phyloP scores from a whole-genome alignment of 164 flowering plant species.

The Tetracentron sinense region DNA sequence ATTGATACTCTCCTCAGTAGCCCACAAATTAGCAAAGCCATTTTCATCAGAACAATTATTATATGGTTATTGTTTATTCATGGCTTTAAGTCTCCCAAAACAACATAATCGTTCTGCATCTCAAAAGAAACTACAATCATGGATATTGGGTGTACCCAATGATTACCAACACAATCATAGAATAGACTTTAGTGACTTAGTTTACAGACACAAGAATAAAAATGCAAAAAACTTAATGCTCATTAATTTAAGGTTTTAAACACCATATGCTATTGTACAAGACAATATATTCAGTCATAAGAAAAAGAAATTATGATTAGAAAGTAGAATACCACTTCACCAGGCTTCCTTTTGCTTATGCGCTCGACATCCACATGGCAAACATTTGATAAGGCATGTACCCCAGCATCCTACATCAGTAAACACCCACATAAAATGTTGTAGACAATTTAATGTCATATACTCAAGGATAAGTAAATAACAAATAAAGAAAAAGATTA shows the following conservation, averaged over 20 bases:
- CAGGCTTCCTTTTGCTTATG: constrained; percentile 91
- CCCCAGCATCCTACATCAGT: constrained; percentile 80
- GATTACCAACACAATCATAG: neutral
- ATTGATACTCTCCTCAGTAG: too few species aligned
- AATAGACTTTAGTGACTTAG: too few species aligned
- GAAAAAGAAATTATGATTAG: neutral
- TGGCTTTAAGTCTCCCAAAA: neutral
- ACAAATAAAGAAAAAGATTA: neutral
- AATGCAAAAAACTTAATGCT: neutral
- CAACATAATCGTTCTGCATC: neutral
- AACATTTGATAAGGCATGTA: constrained; percentile 93
- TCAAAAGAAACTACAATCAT: neutral
- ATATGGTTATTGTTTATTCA: neutral
- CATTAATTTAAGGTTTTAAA: neutral
- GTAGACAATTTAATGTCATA: neutral
- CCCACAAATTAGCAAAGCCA: too few species aligned
- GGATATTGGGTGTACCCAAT: neutral
- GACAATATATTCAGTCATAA: neutral
- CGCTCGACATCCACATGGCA: constrained; percentile 97
- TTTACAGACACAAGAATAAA: neutral
- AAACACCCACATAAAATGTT: neutral
- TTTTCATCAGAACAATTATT: neutral
- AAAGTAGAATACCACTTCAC: constrained; percentile 65
- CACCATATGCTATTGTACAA: neutral
- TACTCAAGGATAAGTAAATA: neutral